These are phyloP conservation scores for Dendrobium nobile DNA, from an alignment of 106 monocot species.

Conservation along the genomic window DNA sequence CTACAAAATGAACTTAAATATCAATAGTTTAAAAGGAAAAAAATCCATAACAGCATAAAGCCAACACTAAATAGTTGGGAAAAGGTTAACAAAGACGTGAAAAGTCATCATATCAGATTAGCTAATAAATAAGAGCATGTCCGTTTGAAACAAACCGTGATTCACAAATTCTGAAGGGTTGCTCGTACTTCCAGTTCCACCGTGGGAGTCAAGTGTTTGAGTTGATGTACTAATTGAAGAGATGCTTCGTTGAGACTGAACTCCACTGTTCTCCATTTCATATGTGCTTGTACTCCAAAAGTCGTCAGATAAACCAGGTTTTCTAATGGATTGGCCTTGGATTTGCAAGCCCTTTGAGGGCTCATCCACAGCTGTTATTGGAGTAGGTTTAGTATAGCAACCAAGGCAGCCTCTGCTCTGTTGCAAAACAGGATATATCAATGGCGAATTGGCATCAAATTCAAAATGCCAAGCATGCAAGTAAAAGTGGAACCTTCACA, in stretches of 20 bases:
- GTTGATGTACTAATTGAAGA: constrained; percentile 77
- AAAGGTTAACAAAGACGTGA: too few species aligned
- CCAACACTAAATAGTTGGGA: too few species aligned
- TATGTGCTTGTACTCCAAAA: constrained; percentile 90
- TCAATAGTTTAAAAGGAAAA: too few species aligned
- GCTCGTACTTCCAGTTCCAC: constrained; percentile 43
- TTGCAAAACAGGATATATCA: constrained; percentile 50
- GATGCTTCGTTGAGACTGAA: constrained; percentile 82
- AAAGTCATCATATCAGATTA: too few species aligned
- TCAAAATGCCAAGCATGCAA: not conserved
- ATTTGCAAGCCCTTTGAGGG: constrained; percentile 83
- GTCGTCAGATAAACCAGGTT: constrained; percentile 59
- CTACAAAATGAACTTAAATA: too few species aligned
- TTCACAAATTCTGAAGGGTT: constrained; percentile 71
- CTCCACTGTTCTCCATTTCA: constrained; percentile 85
- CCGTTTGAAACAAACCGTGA: constrained; percentile 46
- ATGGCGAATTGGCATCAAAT: not conserved
- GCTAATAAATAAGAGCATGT: too few species aligned
- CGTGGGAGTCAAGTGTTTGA: constrained; percentile 47
- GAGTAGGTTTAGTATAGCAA: constrained; percentile 72
- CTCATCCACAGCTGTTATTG: constrained; percentile 87
- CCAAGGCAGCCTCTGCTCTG: constrained; percentile 99
- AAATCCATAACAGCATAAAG: too few species aligned
- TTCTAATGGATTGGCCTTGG: constrained; percentile 58
- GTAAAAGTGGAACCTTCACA: not conserved